Evolutionary conservation across 108 stramenopile genomes (phyloP), one percentile per base, ranked within the genome.

Genomic region (Fistulifera solaris): DNA sequence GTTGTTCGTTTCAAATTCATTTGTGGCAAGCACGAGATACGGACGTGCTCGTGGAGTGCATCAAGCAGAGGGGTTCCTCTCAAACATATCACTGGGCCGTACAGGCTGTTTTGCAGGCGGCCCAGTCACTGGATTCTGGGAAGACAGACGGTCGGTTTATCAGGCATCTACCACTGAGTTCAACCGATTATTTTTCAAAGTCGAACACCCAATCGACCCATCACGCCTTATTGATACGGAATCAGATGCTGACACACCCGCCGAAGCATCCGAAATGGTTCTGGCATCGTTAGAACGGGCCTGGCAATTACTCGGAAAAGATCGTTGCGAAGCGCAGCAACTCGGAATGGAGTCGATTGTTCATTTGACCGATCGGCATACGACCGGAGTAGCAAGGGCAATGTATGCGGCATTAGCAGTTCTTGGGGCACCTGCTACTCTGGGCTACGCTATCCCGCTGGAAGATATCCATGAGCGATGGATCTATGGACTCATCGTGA

Each of bases 261-360:
- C 58, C 2, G 58, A 22, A 41, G 44, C 44, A 45, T 47, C 23
- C 40, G 19, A 35, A 16, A 58, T 22, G 2, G 44, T 21, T 11
- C 25, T 51, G 22, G 48, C 41, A 46, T 64, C 72, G 10, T 27
- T 83, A 19, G 72, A 78, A 19, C 59, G 56, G 10, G 75, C 67
- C 10, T 53, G 55, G 58, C 66, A 66, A 46, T 52, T 83, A 18
- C 24, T 87, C 26, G 39, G 63, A 39, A 87, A 79, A 51, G 77
- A 81, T 67, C 62, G 81, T 47, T 44, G 81, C 0, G 81, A 77
- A 38, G 71, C 74, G 7, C 75, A 68, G 54, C 54, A 45, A 18
- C 46, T 76, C n/a, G 86, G 81, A 13, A 68, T 87, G 75, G 70
- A 83, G 58, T 61, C 68, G 40, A 47, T 87, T 11, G 71, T 79